Percentiles rank a stretch among this genome's conserved stretches.
Evolutionary conservation across 768 basidiomycete species (phyloP).

Genomic region (Tulasnella sp.): DNA sequence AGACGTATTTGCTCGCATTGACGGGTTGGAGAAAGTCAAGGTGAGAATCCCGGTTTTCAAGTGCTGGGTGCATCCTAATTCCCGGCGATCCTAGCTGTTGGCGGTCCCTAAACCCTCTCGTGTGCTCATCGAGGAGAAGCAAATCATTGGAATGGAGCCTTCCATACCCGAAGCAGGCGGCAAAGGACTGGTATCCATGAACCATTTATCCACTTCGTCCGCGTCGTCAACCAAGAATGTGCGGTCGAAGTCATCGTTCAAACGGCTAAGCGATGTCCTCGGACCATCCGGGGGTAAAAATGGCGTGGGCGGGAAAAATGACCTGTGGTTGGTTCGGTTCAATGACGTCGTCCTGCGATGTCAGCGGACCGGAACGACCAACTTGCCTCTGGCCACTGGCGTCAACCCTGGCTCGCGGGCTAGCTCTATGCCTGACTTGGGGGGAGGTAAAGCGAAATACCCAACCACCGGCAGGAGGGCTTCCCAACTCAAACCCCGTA

Average conservation of each 20-base stretch:
- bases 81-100: constrained; percentile 29
- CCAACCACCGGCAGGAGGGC: constrained; percentile 68
- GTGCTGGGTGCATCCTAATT: neutral
- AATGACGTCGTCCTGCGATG: constrained; percentile 92
- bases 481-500: constrained; percentile 71
- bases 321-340: constrained; percentile 91
- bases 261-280: constrained; percentile 82
- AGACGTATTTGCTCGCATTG: constrained; percentile 91
- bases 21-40: constrained; percentile 87
- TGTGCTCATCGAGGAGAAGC: constrained; percentile 66
- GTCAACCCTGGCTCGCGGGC: constrained; percentile 35
- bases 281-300: constrained; percentile 27
- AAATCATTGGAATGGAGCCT: constrained; percentile 25
- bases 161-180: neutral
- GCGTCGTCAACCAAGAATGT: constrained; percentile 44
- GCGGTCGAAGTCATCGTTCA: constrained; percentile 77
- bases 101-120: constrained; percentile 85
- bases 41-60: constrained; percentile 30
- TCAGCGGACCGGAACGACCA: constrained; percentile 81
- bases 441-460: constrained; percentile 70
- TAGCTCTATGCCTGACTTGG: constrained; percentile 66
- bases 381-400: constrained; percentile 42
- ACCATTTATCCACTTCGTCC: constrained; percentile 24
- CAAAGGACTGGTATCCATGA: neutral
- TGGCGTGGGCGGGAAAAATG: constrained; percentile 55